A percentile compares a stretch with the other conserved stretches of the same genome.
These are phyloP conservation scores for Microthyrium microscopicum DNA, from an alignment of 2,329 filamentous ascomycete genomes.

Conservation along the genomic window DNA sequence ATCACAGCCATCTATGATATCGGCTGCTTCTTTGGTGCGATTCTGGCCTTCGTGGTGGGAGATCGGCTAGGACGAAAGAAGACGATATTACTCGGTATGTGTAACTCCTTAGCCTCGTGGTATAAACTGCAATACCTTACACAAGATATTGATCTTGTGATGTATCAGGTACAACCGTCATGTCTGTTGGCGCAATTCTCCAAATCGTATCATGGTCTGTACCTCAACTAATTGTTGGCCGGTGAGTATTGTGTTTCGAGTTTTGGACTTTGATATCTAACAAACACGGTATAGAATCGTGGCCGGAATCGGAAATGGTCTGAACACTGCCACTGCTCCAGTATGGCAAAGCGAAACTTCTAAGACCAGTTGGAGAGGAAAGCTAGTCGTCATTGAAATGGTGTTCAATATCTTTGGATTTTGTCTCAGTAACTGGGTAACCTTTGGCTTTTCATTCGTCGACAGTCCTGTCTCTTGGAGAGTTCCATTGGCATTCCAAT, in stretches of 20 bases:
- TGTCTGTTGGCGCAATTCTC: slow-evolving; percentile 31
- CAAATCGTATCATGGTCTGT: slow-evolving; percentile 30
- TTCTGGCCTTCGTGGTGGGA: slow-evolving; percentile 31
- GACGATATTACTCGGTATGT: slow-evolving; percentile 29
- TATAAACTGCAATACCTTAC: too few relatives aligned
- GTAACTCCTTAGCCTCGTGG: too few relatives aligned
- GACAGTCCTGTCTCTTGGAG: slow-evolving; percentile 27
- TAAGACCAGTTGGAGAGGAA: slow-evolving; percentile 24
- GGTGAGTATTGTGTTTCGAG: slow-evolving; percentile 9
- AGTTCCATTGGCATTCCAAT: slow-evolving; percentile 31
- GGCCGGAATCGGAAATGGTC: slow-evolving; percentile 32
- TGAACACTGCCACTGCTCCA: slow-evolving; percentile 33
- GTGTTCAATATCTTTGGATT: slow-evolving; percentile 36
- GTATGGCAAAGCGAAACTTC: slow-evolving; percentile 36
- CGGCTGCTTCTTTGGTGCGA: slow-evolving; percentile 41
- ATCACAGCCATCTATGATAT: slow-evolving; percentile 43
- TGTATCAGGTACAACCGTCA: slow-evolving; percentile 32
- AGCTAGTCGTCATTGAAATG: slow-evolving; percentile 31
- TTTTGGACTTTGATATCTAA: background rate
- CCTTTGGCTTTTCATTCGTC: slow-evolving; percentile 32
- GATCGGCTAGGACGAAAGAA: slow-evolving; percentile 32
- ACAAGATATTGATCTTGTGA: too few relatives aligned
- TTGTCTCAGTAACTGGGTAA: slow-evolving; percentile 34
- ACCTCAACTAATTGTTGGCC: slow-evolving; percentile 32
- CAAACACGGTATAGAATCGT: slow-evolving; percentile 19